phyloP scores from a whole-genome alignment of 352 stramenopile species.

The Phytophthora sp. region DNA sequence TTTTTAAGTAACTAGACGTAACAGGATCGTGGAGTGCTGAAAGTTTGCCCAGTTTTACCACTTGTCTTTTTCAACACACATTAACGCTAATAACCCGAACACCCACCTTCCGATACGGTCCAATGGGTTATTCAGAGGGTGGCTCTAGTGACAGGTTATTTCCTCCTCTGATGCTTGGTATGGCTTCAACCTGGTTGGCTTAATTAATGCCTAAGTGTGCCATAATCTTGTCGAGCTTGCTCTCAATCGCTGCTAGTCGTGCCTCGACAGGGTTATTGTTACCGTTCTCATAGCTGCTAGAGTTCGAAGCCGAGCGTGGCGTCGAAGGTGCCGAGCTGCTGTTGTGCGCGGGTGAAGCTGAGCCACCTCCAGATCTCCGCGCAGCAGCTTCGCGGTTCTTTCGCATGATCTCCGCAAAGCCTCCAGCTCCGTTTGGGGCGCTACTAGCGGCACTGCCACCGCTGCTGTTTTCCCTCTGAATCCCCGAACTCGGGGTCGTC shows the following conservation, averaged over 20 bases:
- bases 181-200: slow-evolving; percentile 4
- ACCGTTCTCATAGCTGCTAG: slow-evolving; percentile 34
- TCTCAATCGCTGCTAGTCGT: slow-evolving; percentile 77
- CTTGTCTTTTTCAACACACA: slow-evolving; percentile 4
- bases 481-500: slow-evolving; percentile 35
- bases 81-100: no score
- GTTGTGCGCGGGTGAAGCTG: slow-evolving; percentile 15
- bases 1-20: slow-evolving; percentile 15
- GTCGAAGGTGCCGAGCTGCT: slow-evolving; percentile 65
- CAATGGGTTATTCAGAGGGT: background rate
- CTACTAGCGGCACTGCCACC: slow-evolving; percentile 1
- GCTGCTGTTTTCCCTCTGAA: slow-evolving; percentile 42
- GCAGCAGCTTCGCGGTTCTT: slow-evolving; percentile 88
- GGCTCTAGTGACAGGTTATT: slow-evolving; percentile 6
- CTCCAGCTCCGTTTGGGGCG: slow-evolving; percentile 43
- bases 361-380: slow-evolving; percentile 44
- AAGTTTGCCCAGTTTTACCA: background rate
- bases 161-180: background rate
- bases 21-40: slow-evolving; percentile 21
- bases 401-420: slow-evolving; percentile 91
- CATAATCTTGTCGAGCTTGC: slow-evolving; percentile 92
- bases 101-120: background rate
- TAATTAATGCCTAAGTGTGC: slow-evolving; percentile 78
- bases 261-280: slow-evolving; percentile 48
- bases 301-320: slow-evolving; percentile 36